A percentile compares a stretch with the other conserved stretches of the same genome.
These are phyloP conservation scores for Naganishia kalamii DNA, from an alignment of 768 basidiomycete genomes.

Conservation along the genomic window DNA sequence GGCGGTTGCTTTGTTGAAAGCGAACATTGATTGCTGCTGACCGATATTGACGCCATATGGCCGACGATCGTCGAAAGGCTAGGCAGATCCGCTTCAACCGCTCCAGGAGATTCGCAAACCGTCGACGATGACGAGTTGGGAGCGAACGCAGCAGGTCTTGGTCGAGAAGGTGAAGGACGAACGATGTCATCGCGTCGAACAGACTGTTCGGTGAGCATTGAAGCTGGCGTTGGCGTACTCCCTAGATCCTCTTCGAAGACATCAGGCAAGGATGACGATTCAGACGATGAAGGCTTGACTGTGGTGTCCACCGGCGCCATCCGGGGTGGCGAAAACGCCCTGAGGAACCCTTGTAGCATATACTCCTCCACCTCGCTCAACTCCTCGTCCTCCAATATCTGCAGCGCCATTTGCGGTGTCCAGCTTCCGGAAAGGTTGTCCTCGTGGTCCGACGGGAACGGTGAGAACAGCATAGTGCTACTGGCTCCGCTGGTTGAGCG, in stretches of 20 bases:
- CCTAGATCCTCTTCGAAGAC: neutral
- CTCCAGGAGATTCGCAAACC: neutral
- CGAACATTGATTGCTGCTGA: neutral
- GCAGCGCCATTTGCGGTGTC: neutral
- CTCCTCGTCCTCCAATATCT: neutral
- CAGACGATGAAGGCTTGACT: neutral
- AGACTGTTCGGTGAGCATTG: neutral
- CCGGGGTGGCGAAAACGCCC: neutral
- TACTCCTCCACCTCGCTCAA: conserved; percentile 9
- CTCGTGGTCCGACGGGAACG: neutral
- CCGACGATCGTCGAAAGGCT: neutral
- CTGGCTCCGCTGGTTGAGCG: conserved; percentile 4
- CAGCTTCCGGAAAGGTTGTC: neutral
- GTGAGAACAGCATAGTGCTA: conserved; percentile 4
- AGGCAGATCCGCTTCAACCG: neutral
- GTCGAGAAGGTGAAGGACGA: neutral
- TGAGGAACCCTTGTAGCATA: conserved; percentile 2
- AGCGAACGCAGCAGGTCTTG: neutral
- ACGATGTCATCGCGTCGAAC: neutral
- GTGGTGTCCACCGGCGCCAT: neutral
- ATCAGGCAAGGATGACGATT: neutral
- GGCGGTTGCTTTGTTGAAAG: too few relatives aligned
- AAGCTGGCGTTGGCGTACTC: neutral
- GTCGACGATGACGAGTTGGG: neutral
- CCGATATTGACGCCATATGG: neutral